These are phyloP conservation scores for Tricholomella constricta DNA, from an alignment of 768 basidiomycete genomes.

Conservation along the genomic window DNA sequence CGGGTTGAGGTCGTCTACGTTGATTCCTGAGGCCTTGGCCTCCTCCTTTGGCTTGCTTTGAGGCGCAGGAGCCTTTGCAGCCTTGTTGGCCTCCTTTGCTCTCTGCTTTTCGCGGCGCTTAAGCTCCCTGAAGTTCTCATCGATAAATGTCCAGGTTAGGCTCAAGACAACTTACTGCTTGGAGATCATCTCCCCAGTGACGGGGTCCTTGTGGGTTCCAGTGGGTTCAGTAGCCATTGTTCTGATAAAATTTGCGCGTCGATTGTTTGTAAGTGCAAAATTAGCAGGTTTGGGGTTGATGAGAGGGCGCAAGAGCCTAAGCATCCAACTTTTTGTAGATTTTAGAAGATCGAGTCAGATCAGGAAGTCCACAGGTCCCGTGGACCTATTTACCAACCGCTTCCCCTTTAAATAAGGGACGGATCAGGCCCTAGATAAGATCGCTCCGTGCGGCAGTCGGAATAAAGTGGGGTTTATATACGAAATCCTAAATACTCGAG, in stretches of 20 bases:
- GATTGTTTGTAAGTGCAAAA: conserved; percentile 13
- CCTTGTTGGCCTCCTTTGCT: conserved; percentile 71
- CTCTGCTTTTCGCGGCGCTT: conserved; percentile 92
- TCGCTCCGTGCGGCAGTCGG: no score
- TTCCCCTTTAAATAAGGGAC: not conserved
- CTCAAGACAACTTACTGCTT: conserved; percentile 69
- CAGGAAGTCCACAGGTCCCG: conserved; percentile 1
- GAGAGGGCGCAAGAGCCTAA: conserved; percentile 31
- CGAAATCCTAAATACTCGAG: no score
- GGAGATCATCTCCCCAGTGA: conserved; percentile 96
- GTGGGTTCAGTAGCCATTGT: conserved; percentile 46
- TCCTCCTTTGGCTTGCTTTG: conserved; percentile 42
- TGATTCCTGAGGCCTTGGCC: conserved; percentile 41
- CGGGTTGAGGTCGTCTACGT: conserved; percentile 87
- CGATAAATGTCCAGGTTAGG: conserved; percentile 29
- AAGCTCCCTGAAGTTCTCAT: conserved; percentile 65
- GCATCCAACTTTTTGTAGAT: conserved; percentile 32
- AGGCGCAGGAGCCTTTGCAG: conserved; percentile 39
- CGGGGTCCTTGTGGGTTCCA: conserved; percentile 70
- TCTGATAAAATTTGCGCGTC: conserved; percentile 2
- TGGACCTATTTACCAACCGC: conserved; percentile 2
- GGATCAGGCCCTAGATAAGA: no score
- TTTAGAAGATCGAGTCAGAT: conserved; percentile 19
- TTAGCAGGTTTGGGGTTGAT: conserved; percentile 7
- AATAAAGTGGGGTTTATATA: no score